Evolutionary conservation across 768 basidiomycete genomes (phyloP), one percentile per base, ranked within the genome.

Genomic region (Tulasnella sp.): DNA sequence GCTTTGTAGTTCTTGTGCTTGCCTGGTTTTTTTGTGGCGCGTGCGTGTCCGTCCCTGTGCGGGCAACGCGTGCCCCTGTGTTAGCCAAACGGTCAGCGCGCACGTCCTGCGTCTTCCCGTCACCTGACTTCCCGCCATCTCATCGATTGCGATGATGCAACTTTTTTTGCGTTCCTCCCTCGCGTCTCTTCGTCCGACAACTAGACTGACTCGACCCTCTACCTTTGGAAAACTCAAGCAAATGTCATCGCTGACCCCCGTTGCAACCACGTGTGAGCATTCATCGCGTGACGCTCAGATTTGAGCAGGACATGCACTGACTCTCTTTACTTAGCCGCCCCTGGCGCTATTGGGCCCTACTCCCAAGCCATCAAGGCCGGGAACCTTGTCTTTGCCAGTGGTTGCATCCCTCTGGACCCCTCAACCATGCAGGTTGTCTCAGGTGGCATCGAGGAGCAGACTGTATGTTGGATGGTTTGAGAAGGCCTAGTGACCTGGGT

Each of bases 331-430:
- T 68, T 52, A 94, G 94, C 88, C 83, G 94, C 94, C 6, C 90
- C 94, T 0, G 88, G 90, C 24, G 94, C 94, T 0, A 90, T 95
- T 80, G 94, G 94, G 0, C 96, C 96, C 42, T 97, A 97, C 86
- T 91, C 91, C 1, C 94, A 97, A 87, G 97, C 92, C 5, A 90
- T 97, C 86, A 93, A 93, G 83, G 89, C 89, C 75, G 93, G 93
- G 75, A 91, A 94, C 82, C 89, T 96, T 80, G 90, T 98, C 82
- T 99, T 97, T 86, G 88, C 91, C 71, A 97, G 95, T 2, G 97
- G 97, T 72, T 93, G 92, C 84, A 93, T 99, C 83, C 93, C 95
- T 2, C 87, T 98, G 78, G 90, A 93, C 83, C 93, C 96, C 16
- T 83, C 86, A 40, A 91, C 91, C 18, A 91, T 90, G 85, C 87